Conservation (phyloP, 345 rosid genomes). For the Fremontodendron californicum region DNA sequence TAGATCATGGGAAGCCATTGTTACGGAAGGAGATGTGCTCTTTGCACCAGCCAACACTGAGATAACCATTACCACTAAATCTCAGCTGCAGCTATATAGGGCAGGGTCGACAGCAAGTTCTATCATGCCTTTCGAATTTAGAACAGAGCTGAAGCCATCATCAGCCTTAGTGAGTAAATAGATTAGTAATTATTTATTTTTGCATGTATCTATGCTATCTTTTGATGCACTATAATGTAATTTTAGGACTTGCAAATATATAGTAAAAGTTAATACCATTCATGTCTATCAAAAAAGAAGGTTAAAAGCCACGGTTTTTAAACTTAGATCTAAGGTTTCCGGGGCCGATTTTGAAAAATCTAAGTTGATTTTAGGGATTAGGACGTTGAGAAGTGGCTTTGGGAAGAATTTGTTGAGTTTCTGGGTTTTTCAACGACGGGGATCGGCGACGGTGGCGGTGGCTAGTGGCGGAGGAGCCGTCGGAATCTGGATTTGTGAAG, state of each 20-base stretch:
- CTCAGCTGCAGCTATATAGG: constrained; percentile 70
- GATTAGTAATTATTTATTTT: not conserved
- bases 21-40: constrained; percentile 67
- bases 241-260: not conserved
- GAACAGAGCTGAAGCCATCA: not conserved
- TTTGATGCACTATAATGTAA: not conserved
- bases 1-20: constrained; percentile 33
- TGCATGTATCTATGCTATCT: not conserved
- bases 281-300: not conserved
- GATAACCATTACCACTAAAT: constrained; percentile 43
- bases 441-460: too few species aligned
- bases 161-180: not conserved
- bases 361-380: too few species aligned
- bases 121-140: constrained; percentile 21
- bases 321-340: too few species aligned
- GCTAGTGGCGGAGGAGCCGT: too few species aligned
- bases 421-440: too few species aligned
- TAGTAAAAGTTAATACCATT: not conserved
- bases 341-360: too few species aligned
- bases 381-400: too few species aligned
- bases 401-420: too few species aligned
- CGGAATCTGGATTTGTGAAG: too few species aligned
- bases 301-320: too few species aligned
- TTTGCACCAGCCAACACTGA: constrained; percentile 71
- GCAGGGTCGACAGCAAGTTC: constrained; percentile 54